phyloP scores from a whole-genome alignment of 129 eudicot genomes.

The Daucus carota region DNA sequence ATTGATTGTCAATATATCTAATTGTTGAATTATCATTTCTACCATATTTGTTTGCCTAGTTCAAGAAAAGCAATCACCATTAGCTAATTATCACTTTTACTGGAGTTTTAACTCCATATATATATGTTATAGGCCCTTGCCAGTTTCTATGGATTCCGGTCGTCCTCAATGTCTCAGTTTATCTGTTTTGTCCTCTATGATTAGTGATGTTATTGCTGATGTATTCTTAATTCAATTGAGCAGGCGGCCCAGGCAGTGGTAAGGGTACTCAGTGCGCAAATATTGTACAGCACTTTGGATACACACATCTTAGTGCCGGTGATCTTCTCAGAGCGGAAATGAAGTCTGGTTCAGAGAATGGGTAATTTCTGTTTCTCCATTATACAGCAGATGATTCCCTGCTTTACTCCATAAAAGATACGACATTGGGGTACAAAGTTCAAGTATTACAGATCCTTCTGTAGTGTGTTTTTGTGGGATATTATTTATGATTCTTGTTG shows the following conservation, averaged over 20 bases:
- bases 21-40: neutral
- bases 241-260: slow-evolving; percentile 99
- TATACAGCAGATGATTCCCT: neutral
- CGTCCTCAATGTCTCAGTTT: neutral
- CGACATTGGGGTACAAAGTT: neutral
- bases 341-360: slow-evolving; percentile 91
- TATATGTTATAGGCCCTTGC: neutral
- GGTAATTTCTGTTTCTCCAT: slow-evolving; percentile 31
- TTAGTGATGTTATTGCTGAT: neutral
- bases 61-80: neutral
- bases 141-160: neutral
- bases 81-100: neutral
- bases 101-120: neutral
- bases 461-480: neutral
- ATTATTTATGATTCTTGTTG: neutral
- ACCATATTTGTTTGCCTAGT: neutral
- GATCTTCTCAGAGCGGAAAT: slow-evolving; percentile 97
- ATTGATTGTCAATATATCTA: neutral
- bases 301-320: slow-evolving; percentile 99
- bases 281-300: slow-evolving; percentile 82
- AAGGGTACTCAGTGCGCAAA: slow-evolving; percentile 99
- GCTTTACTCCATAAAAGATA: neutral
- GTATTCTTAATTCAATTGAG: slow-evolving; percentile 16
- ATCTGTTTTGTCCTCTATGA: neutral
- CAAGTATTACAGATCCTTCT: neutral